Evolutionary conservation across 78 protist species (phyloP).

Genomic region (Cavenderia fasciculata): DNA sequence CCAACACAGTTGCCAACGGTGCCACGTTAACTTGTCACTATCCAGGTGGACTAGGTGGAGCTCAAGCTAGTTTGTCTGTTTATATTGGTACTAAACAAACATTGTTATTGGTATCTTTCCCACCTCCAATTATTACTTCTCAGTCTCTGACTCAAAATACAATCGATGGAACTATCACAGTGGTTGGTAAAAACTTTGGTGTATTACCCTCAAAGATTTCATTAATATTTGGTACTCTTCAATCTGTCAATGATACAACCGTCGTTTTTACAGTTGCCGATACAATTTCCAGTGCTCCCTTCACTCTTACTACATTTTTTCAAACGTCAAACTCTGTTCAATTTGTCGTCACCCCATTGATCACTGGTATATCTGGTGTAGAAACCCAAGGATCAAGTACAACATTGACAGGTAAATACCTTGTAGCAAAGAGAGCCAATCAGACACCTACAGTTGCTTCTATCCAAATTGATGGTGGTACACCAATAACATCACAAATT

Average conservation of each 20-base stretch:
- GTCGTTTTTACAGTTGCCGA: neutral
- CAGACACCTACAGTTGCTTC: no score
- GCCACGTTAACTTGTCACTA: no score
- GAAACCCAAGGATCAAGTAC: neutral
- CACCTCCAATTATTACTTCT: no score
- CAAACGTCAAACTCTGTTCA: neutral
- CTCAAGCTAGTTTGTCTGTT: no score
- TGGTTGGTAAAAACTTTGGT: constrained; percentile 11
- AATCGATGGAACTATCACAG: neutral
- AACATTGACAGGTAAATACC: neutral
- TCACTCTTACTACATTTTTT: neutral
- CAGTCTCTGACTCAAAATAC: neutral
- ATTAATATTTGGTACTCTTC: neutral
- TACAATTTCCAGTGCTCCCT: neutral
- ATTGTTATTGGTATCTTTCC: no score
- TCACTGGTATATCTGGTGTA: neutral
- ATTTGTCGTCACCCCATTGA: neutral
- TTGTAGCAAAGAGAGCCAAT: no score
- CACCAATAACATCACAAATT: no score
- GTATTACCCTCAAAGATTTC: no score
- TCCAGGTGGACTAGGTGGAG: no score
- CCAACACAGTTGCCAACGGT: no score
- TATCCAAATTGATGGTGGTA: no score
- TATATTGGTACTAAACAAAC: no score
- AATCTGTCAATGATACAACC: neutral